These are phyloP conservation scores for Blumeriella jaapii DNA, from an alignment of 2,329 filamentous ascomycete species.

Conservation along the genomic window DNA sequence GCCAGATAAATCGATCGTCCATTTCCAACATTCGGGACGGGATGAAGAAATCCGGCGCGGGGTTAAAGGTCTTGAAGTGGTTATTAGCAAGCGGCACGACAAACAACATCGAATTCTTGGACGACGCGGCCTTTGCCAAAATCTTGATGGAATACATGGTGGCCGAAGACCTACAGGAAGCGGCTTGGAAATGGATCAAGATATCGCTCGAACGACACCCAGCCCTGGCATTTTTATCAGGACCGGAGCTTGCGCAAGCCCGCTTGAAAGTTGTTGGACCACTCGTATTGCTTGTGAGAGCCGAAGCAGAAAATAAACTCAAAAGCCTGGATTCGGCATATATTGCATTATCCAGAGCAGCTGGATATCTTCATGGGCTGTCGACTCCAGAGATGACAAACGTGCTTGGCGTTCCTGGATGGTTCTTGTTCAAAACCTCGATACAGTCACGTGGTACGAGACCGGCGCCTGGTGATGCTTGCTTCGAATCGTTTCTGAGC, in stretches of 20 bases:
- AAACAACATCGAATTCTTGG: constrained; percentile 19
- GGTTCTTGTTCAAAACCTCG: constrained; percentile 7
- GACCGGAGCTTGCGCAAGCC: constrained; percentile 2
- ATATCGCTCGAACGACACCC: constrained; percentile 11
- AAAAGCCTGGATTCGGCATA: constrained; percentile 15
- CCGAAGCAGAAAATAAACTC: constrained; percentile 5
- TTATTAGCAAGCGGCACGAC: constrained; percentile 20
- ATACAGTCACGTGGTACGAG: background rate
- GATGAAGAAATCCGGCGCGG: constrained; percentile 24
- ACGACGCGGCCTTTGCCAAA: constrained; percentile 12
- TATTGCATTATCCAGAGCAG: constrained; percentile 12
- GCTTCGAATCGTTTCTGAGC: constrained; percentile 17
- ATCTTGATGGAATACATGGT: constrained; percentile 25
- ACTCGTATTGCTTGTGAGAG: constrained; percentile 13
- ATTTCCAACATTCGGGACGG: constrained; percentile 13
- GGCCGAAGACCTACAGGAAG: constrained; percentile 22
- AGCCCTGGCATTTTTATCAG: background rate
- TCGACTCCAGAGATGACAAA: constrained; percentile 1
- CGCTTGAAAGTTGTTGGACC: constrained; percentile 7
- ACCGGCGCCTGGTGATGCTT: constrained; percentile 7
- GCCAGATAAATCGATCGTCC: constrained; percentile 13
- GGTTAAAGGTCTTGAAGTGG: constrained; percentile 25
- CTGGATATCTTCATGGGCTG: constrained; percentile 8
- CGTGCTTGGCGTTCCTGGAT: constrained; percentile 8
- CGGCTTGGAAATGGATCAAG: constrained; percentile 23